Evolutionary conservation across 2,329 filamentous ascomycete species (phyloP).

Genomic region (Colletotrichum melonis): DNA sequence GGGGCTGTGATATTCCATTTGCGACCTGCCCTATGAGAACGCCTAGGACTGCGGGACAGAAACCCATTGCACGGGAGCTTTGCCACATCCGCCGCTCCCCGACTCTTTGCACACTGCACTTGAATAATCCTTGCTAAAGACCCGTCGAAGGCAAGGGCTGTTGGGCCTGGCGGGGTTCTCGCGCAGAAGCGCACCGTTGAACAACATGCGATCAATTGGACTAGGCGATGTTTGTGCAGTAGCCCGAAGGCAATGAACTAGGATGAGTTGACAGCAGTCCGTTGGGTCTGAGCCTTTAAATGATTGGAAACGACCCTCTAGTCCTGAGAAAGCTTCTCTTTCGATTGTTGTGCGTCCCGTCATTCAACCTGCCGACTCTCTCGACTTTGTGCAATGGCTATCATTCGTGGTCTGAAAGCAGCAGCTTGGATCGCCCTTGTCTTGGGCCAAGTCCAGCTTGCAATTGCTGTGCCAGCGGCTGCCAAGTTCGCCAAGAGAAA

Average conservation of each 20-base stretch:
- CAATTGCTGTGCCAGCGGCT: not conserved
- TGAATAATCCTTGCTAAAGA: not conserved
- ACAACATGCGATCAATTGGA: not conserved
- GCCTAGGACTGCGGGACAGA: not conserved
- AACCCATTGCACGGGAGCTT: constrained; percentile 2
- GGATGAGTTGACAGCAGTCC: not conserved
- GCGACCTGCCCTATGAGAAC: constrained; percentile 2
- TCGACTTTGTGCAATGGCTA: not conserved
- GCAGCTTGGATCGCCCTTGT: not conserved
- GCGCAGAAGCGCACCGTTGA: not conserved
- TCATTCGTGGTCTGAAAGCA: not conserved
- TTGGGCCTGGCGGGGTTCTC: not conserved
- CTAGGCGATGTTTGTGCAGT: constrained; percentile 4
- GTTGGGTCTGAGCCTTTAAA: not conserved
- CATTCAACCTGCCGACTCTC: not conserved
- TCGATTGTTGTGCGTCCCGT: not conserved
- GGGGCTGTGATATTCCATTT: not conserved
- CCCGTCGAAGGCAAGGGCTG: not conserved
- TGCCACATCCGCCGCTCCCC: constrained; percentile 5
- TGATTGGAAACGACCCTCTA: too few relatives aligned
- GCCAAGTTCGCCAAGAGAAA: constrained; percentile 20
- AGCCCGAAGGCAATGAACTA: not conserved
- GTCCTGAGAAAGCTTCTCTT: not conserved
- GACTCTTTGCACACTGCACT: not conserved
- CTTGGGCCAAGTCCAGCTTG: not conserved